Evolutionary conservation across 148 eudicot species (phyloP).

Genomic region (Cornus controversa): DNA sequence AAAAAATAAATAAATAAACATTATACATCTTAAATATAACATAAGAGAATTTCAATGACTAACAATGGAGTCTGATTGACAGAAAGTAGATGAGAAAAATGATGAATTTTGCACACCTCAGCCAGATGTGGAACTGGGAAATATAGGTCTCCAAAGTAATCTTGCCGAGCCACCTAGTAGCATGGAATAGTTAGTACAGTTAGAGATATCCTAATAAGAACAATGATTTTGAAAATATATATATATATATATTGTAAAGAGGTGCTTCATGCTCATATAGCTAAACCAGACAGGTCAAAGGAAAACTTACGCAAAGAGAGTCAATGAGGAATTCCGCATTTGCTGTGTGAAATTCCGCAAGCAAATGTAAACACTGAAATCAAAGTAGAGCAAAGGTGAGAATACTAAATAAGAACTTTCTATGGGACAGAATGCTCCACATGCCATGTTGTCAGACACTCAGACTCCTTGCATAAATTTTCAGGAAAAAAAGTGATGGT

Average conservation of each 20-base stretch:
- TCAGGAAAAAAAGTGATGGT: not conserved
- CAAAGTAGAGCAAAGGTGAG: conserved; percentile 14
- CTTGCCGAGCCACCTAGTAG: conserved; percentile 94
- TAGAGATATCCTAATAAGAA: not conserved
- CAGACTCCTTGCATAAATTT: not conserved
- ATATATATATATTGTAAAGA: not conserved
- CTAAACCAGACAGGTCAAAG: not conserved
- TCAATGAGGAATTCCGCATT: conserved; percentile 67
- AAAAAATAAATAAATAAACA: not conserved
- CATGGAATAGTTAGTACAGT: conserved; percentile 14
- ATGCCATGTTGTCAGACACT: not conserved
- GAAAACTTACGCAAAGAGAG: conserved; percentile 87
- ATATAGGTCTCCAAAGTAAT: conserved; percentile 95
- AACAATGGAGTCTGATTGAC: not conserved
- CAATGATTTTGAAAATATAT: too few species aligned
- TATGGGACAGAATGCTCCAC: not conserved
- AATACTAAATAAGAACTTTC: not conserved
- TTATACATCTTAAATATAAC: too few species aligned
- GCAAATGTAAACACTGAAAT: conserved; percentile 86
- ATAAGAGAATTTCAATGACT: not conserved
- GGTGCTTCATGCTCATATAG: conserved; percentile 2
- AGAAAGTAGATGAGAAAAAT: not conserved
- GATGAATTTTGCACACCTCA: conserved; percentile 53
- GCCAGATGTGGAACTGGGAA: conserved; percentile 97
- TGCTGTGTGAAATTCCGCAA: conserved; percentile 86